phyloP scores from a whole-genome alignment of 2,329 filamentous ascomycete species.

The Aspergillus piperis region DNA sequence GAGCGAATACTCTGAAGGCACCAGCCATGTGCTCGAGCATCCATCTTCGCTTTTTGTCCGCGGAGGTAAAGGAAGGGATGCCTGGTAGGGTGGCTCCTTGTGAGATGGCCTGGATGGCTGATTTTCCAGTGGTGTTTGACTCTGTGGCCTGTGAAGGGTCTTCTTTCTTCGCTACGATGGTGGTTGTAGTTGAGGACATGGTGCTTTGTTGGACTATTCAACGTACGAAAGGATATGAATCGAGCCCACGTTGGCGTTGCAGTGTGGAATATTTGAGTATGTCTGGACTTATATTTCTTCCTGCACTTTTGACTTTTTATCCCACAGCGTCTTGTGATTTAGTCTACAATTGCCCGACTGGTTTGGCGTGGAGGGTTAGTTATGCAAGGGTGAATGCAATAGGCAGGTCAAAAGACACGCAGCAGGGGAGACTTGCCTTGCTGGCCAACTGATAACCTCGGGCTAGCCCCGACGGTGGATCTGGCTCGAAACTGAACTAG shows the following conservation, averaged over 20 bases:
- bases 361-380: neutral
- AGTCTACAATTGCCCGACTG: neutral
- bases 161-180: neutral
- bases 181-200: neutral
- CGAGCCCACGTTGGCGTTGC: neutral
- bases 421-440: neutral
- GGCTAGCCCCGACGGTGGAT: neutral
- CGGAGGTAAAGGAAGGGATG: slow-evolving; percentile 5
- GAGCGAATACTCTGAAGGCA: slow-evolving; percentile 35
- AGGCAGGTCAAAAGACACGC: neutral
- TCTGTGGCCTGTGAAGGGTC: neutral
- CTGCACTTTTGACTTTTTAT: neutral
- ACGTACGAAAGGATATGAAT: too few relatives aligned
- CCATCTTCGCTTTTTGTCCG: slow-evolving; percentile 2
- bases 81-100: slow-evolving; percentile 8
- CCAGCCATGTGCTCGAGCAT: slow-evolving; percentile 45
- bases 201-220: neutral
- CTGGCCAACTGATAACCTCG: neutral
- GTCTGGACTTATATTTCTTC: neutral
- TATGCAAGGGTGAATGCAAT: neutral
- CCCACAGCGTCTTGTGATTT: neutral
- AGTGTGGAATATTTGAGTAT: neutral
- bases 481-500: neutral
- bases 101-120: slow-evolving; percentile 1
- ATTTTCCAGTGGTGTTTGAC: neutral